These are phyloP conservation scores for Boletus subcaerulescens DNA, from an alignment of 768 basidiomycete species.

Conservation along the genomic window DNA sequence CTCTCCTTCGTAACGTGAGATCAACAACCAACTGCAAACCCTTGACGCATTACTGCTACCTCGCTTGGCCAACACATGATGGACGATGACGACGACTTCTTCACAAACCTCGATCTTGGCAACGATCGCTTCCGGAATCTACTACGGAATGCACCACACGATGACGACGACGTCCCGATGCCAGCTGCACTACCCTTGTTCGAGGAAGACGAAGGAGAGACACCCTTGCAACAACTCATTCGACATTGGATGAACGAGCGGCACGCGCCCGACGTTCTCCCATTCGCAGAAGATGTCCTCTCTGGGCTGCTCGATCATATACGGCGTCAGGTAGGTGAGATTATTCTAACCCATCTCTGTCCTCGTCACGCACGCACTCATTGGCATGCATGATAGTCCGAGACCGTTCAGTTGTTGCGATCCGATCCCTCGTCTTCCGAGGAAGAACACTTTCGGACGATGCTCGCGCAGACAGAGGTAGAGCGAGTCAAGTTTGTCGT, in stretches of 20 bases:
- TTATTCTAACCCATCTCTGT: background rate
- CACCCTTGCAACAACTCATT: constrained; percentile 65
- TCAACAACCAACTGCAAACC: too few species aligned
- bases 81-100: constrained; percentile 29
- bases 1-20: too few species aligned
- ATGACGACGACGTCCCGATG: constrained; percentile 30
- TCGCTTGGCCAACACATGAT: background rate
- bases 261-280: constrained; percentile 75
- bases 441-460: constrained; percentile 90
- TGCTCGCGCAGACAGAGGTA: constrained; percentile 92
- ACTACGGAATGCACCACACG: constrained; percentile 33
- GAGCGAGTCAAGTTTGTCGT: constrained; percentile 93
- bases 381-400: constrained; percentile 48
- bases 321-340: constrained; percentile 67
- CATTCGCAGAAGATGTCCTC: constrained; percentile 68
- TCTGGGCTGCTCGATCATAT: constrained; percentile 70
- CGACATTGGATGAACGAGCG: constrained; percentile 87
- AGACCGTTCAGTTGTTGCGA: constrained; percentile 71
- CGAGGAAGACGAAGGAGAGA: constrained; percentile 43
- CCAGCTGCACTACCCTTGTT: constrained; percentile 25
- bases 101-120: constrained; percentile 22
- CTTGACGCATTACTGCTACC: too few species aligned
- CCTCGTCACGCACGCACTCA: background rate
- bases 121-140: constrained; percentile 33
- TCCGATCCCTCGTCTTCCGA: constrained; percentile 83